Percentiles rank a stretch among this genome's conserved stretches.
phyloP scores from a whole-genome alignment of 306 rosid species.

The Carpinus fangiana region DNA sequence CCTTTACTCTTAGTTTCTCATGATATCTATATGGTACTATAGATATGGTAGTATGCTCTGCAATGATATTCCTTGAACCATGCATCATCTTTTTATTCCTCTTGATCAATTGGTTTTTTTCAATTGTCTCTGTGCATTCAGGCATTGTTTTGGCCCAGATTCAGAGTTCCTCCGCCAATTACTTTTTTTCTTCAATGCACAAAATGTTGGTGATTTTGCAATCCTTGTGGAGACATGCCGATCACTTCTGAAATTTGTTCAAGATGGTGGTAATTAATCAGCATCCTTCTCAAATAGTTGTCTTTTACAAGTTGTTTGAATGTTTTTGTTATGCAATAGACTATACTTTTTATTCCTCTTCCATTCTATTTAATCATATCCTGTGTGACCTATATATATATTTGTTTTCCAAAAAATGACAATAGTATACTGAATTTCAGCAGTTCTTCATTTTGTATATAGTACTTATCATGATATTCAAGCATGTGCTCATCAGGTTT shows the following conservation, averaged over 20 bases:
- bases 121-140: slow-evolving; percentile 47
- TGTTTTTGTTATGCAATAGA: neutral
- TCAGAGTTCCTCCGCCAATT: slow-evolving; percentile 87
- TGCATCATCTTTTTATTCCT: slow-evolving; percentile 17
- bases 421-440: neutral
- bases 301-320: slow-evolving; percentile 2
- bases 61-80: slow-evolving; percentile 13
- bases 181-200: slow-evolving; percentile 79
- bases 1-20: slow-evolving; percentile 4
- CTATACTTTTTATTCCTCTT: neutral
- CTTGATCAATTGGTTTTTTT: slow-evolving; percentile 21
- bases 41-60: slow-evolving; percentile 2
- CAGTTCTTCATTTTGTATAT: neutral
- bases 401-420: neutral
- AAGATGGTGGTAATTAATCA: slow-evolving; percentile 59
- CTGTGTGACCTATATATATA: neutral
- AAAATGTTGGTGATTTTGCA: slow-evolving; percentile 56
- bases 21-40: neutral
- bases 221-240: slow-evolving; percentile 80
- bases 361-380: neutral
- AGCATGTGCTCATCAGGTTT: neutral
- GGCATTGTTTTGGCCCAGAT: slow-evolving; percentile 77
- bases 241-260: slow-evolving; percentile 58
- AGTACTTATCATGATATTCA: neutral
- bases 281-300: slow-evolving; percentile 8